These are phyloP conservation scores for Escallonia rubra DNA, from an alignment of 129 eudicot species.

Conservation along the genomic window DNA sequence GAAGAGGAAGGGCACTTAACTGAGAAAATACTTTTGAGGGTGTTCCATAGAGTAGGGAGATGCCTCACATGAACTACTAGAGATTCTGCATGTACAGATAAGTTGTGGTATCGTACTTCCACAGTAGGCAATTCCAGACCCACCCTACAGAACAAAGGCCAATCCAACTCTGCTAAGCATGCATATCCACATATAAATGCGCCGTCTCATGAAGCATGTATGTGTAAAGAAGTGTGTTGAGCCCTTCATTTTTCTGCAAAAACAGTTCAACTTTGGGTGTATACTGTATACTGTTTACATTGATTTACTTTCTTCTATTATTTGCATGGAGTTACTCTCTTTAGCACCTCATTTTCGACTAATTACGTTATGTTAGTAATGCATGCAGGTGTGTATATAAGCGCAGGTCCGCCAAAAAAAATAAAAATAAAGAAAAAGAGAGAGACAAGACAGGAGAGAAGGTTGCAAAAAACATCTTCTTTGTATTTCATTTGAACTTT, in stretches of 20 bases:
- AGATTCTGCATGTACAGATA: constrained; percentile 5
- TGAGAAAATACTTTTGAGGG: neutral
- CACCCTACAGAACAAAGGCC: neutral
- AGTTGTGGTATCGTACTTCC: constrained; percentile 5
- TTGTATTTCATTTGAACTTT: too few relatives aligned
- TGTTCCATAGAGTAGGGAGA: constrained; percentile 10
- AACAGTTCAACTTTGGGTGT: too few relatives aligned
- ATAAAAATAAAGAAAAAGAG: too few relatives aligned
- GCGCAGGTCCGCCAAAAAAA: too few relatives aligned
- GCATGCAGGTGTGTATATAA: too few relatives aligned
- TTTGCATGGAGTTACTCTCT: too few relatives aligned
- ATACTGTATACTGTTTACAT: too few relatives aligned
- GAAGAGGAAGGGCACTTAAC: neutral
- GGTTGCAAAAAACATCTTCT: too few relatives aligned
- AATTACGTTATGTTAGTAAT: too few relatives aligned
- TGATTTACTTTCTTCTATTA: too few relatives aligned
- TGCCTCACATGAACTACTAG: constrained; percentile 6
- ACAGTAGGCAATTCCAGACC: constrained; percentile 3
- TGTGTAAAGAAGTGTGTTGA: neutral
- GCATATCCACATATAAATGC: neutral
- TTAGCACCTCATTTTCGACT: too few relatives aligned
- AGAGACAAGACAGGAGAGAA: too few relatives aligned
- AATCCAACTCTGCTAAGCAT: neutral
- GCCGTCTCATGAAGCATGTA: neutral
- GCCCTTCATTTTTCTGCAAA: neutral